Percentiles rank a stretch among this genome's conserved stretches.
Evolutionary conservation across 2,329 filamentous ascomycete species (phyloP).

Genomic region (Beauveria scarabaeidicola): DNA sequence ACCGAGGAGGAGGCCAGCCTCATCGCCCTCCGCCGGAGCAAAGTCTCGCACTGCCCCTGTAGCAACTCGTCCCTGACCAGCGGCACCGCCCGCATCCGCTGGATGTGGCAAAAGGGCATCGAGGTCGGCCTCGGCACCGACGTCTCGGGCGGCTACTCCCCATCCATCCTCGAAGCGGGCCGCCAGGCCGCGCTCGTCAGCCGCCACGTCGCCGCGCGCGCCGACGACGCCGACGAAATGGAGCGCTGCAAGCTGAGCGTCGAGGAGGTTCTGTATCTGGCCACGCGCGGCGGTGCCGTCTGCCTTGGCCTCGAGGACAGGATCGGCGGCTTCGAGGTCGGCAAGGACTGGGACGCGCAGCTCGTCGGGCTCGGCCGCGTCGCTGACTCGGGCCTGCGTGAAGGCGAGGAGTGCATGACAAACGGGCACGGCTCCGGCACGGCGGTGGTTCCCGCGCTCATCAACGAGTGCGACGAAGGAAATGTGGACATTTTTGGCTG

Average conservation of each 20-base stretch:
- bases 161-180: slow-evolving; percentile 74
- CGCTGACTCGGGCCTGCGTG: slow-evolving; percentile 29
- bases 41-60: slow-evolving; percentile 78
- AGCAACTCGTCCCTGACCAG: slow-evolving; percentile 77
- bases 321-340: slow-evolving; percentile 75
- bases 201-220: slow-evolving; percentile 49
- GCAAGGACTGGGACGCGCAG: slow-evolving; percentile 88
- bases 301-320: slow-evolving; percentile 65
- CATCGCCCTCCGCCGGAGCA: slow-evolving; percentile 51
- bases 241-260: slow-evolving; percentile 63
- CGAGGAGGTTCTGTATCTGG: slow-evolving; percentile 79
- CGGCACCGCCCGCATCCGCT: slow-evolving; percentile 67
- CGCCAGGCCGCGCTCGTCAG: slow-evolving; percentile 73
- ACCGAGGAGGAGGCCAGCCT: slow-evolving; percentile 55
- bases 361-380: slow-evolving; percentile 57
- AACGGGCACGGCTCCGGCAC: slow-evolving; percentile 2
- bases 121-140: slow-evolving; percentile 84
- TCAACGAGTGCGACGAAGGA: slow-evolving; percentile 33
- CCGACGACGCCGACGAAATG: slow-evolving; percentile 20
- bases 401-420: slow-evolving; percentile 15
- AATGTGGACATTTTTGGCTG: slow-evolving; percentile 85
- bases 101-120: slow-evolving; percentile 65
- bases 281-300: slow-evolving; percentile 76
- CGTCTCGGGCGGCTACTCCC: slow-evolving; percentile 77
- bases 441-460: slow-evolving; percentile 12